A percentile compares a stretch with the other conserved stretches of the same genome.
Evolutionary conservation across 352 stramenopile genomes (phyloP).

Genomic region (Vaucheria bursata): DNA sequence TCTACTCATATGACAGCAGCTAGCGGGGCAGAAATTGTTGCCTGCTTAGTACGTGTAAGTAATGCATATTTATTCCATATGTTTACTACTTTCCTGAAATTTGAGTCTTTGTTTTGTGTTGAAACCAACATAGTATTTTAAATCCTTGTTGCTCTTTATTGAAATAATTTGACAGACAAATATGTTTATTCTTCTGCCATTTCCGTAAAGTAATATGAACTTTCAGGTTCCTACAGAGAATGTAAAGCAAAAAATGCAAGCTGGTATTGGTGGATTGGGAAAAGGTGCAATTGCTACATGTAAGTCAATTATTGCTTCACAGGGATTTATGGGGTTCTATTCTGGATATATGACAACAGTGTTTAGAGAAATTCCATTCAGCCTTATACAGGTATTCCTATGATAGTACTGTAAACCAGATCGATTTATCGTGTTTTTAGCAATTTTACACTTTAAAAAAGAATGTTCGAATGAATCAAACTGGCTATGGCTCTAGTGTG

Average conservation of each 20-base stretch:
- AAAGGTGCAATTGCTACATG: slow-evolving; percentile 14
- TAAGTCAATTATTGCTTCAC: slow-evolving; percentile 57
- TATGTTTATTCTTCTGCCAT: neutral
- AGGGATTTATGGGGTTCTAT: slow-evolving; percentile 79
- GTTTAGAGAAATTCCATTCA: slow-evolving; percentile 97
- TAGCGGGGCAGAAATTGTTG: slow-evolving; percentile 82
- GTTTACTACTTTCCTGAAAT: neutral
- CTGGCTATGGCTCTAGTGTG: no score
- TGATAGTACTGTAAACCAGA: neutral
- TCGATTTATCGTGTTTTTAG: no score
- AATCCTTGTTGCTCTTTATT: neutral
- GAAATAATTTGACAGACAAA: neutral
- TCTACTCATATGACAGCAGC: slow-evolving; percentile 88
- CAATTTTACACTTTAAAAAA: no score
- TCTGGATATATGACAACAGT: slow-evolving; percentile 93
- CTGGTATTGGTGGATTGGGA: slow-evolving; percentile 56
- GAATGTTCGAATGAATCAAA: no score
- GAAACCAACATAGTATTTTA: neutral
- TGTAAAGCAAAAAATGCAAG: slow-evolving; percentile 98
- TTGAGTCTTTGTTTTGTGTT: neutral
- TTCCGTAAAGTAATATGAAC: neutral
- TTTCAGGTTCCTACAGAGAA: slow-evolving; percentile 81
- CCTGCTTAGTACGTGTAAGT: slow-evolving; percentile 86
- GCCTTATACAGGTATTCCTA: slow-evolving; percentile 67
- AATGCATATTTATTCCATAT: neutral